phyloP scores from a whole-genome alignment of 2,329 filamentous ascomycete genomes.

The Bipolaris sorokiniana region DNA sequence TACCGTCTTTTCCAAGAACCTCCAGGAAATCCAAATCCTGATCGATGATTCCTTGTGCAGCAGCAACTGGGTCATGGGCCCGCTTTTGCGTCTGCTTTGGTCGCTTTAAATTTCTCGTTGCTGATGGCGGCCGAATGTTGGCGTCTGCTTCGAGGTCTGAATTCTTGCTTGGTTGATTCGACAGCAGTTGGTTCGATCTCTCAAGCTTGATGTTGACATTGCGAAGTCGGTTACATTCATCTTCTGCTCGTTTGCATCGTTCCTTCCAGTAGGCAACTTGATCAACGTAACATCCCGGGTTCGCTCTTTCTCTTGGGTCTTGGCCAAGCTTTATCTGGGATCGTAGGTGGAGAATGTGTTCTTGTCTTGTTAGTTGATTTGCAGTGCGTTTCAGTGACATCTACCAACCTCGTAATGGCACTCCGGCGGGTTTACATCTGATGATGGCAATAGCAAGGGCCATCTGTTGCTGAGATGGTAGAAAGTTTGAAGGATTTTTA shows the following conservation, averaged over 20 bases:
- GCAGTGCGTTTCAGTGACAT: too few relatives aligned
- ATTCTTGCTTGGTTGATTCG: slow-evolving; percentile 5
- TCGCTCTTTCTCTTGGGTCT: slow-evolving; percentile 27
- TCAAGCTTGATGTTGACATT: slow-evolving; percentile 35
- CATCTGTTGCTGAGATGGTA: slow-evolving; percentile 35
- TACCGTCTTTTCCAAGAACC: slow-evolving; percentile 22
- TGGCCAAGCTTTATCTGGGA: slow-evolving; percentile 39
- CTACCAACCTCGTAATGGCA: slow-evolving; percentile 40
- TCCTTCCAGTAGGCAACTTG: slow-evolving; percentile 50
- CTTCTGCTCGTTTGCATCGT: slow-evolving; percentile 30
- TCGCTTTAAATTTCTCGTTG: slow-evolving; percentile 23
- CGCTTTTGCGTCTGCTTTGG: slow-evolving; percentile 15
- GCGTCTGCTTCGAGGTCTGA: slow-evolving; percentile 1
- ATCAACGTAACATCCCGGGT: slow-evolving; percentile 47
- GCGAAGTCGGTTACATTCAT: slow-evolving; percentile 31
- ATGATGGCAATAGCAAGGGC: slow-evolving; percentile 48
- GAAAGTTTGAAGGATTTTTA: not conserved
- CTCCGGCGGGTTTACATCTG: slow-evolving; percentile 46
- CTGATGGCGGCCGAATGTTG: slow-evolving; percentile 10
- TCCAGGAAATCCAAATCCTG: slow-evolving; percentile 38
- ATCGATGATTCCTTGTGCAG: slow-evolving; percentile 32
- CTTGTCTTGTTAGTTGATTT: slow-evolving; percentile 23
- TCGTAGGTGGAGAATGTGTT: slow-evolving; percentile 45
- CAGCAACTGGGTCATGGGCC: slow-evolving; percentile 13
- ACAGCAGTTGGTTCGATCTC: slow-evolving; percentile 33